These are phyloP conservation scores for Bodo saltans DNA, from an alignment of 78 protist genomes.

Conservation along the genomic window DNA sequence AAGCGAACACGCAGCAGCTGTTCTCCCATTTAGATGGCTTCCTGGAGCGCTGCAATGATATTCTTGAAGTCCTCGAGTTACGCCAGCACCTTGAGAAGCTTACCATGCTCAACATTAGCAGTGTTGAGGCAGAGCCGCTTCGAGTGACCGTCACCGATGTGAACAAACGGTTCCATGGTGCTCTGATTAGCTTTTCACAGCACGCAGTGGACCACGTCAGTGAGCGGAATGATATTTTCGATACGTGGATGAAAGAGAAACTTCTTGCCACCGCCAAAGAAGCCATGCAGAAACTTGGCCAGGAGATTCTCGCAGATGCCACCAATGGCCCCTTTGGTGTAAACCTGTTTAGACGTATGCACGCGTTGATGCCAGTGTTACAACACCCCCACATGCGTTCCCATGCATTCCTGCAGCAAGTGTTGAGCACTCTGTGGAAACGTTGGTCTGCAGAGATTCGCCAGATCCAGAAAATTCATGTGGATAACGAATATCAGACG, in stretches of 20 bases:
- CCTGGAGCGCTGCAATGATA: conserved; percentile 46
- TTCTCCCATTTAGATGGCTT: conserved; percentile 44
- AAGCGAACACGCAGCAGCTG: neutral
- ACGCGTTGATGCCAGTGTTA: too few species aligned
- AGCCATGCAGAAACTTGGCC: neutral
- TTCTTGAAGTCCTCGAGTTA: conserved; percentile 30
- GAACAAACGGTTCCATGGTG: neutral
- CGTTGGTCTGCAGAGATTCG: neutral
- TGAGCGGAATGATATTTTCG: too few species aligned
- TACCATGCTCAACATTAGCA: too few species aligned
- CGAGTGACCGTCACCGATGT: neutral
- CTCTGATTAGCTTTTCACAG: neutral
- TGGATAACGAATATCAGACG: too few species aligned
- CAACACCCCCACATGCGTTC: too few species aligned
- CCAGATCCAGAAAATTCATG: neutral
- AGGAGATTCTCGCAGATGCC: neutral
- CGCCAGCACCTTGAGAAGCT: neutral
- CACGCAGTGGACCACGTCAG: too few species aligned
- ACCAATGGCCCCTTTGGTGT: neutral
- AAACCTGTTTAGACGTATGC: neutral
- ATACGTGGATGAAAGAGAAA: too few species aligned
- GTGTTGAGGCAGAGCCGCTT: neutral
- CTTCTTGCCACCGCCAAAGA: too few species aligned
- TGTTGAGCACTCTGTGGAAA: neutral
- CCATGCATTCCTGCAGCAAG: neutral